Conservation (phyloP, 345 rosid genomes). For the Syzygium aromaticum region DNA sequence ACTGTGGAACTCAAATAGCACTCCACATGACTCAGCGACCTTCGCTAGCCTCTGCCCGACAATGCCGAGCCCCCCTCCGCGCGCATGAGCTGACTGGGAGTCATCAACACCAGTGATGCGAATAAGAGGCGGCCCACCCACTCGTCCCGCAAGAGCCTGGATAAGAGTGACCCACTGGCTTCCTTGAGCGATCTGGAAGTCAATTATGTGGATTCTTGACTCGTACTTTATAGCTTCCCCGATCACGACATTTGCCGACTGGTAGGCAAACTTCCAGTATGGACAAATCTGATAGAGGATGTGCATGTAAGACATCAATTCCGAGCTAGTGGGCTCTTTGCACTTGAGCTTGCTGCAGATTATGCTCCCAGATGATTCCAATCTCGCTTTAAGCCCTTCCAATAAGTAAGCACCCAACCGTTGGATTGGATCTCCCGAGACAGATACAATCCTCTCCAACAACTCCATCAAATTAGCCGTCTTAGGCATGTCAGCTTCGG, state of each 20-base stretch:
- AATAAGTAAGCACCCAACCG: constrained; percentile 83
- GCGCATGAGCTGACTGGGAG: constrained; percentile 83
- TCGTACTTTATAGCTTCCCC: constrained; percentile 58
- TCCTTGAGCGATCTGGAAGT: constrained; percentile 37
- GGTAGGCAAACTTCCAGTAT: constrained; percentile 86
- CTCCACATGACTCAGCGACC: constrained; percentile 41
- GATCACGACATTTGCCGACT: constrained; percentile 61
- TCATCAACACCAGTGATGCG: constrained; percentile 91
- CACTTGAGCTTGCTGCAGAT: constrained; percentile 84
- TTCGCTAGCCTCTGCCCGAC: constrained; percentile 49
- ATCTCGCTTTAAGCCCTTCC: constrained; percentile 91
- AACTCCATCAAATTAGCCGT: constrained; percentile 51
- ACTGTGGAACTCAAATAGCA: constrained; percentile 75
- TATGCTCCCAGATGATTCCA: constrained; percentile 78
- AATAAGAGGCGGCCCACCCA: constrained; percentile 60
- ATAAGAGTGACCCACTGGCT: constrained; percentile 65
- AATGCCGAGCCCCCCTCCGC: constrained; percentile 80
- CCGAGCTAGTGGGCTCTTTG: constrained; percentile 71
- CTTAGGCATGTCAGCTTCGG: constrained; percentile 32
- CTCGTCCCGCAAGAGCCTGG: constrained; percentile 47
- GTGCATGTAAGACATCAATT: constrained; percentile 88
- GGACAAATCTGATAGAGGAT: constrained; percentile 74
- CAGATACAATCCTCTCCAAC: constrained; percentile 85
- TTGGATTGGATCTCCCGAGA: constrained; percentile 76
- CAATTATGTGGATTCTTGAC: constrained; percentile 69